phyloP scores from a whole-genome alignment of 2,329 filamentous ascomycete species.

The Claviceps monticola region DNA sequence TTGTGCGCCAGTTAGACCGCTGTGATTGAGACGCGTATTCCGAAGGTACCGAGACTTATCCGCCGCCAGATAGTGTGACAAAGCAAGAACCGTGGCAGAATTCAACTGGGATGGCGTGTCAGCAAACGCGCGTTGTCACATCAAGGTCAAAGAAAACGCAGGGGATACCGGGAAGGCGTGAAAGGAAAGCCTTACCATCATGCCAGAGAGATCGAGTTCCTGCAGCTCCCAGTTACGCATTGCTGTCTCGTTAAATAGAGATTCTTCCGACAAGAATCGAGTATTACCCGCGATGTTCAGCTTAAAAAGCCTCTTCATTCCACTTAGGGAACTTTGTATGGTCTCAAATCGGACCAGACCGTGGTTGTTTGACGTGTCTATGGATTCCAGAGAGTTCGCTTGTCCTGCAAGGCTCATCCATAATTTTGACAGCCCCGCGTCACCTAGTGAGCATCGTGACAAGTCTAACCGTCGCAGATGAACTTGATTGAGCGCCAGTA shows the following conservation, averaged over 20 bases:
- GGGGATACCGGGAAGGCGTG: not conserved
- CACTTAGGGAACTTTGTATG: slow-evolving; percentile 29
- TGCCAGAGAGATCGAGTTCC: slow-evolving; percentile 40
- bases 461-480: slow-evolving; percentile 35
- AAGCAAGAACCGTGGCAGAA: slow-evolving; percentile 30
- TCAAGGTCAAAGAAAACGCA: not conserved
- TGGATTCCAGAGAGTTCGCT: slow-evolving; percentile 28
- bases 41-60: slow-evolving; percentile 27
- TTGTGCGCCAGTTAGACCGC: slow-evolving; percentile 35
- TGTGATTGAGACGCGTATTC: slow-evolving; percentile 35
- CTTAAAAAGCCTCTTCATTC: slow-evolving; percentile 29
- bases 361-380: slow-evolving; percentile 40
- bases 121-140: slow-evolving; percentile 2
- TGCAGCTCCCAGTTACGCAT: slow-evolving; percentile 33
- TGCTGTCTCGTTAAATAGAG: slow-evolving; percentile 32
- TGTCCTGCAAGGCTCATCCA: slow-evolving; percentile 34
- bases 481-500: slow-evolving; percentile 20
- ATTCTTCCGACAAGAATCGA: slow-evolving; percentile 28
- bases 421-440: slow-evolving; percentile 31
- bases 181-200: slow-evolving; percentile 25
- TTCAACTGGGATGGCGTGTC: slow-evolving; percentile 25
- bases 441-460: slow-evolving; percentile 36
- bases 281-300: slow-evolving; percentile 38
- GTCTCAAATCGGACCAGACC: slow-evolving; percentile 35
- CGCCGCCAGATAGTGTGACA: slow-evolving; percentile 32